These are phyloP conservation scores for Septoria petroselini DNA, from an alignment of 2,329 filamentous ascomycete species.

Conservation along the genomic window DNA sequence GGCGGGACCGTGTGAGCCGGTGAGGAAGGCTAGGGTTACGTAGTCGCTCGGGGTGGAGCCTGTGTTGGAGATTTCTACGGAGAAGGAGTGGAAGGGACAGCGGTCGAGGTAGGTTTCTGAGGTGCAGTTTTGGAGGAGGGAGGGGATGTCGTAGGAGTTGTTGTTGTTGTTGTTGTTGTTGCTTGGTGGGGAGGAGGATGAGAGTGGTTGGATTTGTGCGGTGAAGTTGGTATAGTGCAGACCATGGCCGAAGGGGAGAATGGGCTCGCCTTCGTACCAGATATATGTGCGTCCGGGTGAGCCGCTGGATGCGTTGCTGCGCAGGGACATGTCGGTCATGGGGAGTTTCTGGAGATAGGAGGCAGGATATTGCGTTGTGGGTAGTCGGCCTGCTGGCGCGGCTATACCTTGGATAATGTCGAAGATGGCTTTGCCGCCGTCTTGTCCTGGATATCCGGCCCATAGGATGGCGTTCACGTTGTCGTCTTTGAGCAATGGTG, in stretches of 20 bases:
- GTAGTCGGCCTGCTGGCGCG: constrained; percentile 54
- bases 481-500: constrained; percentile 47
- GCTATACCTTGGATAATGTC: constrained; percentile 53
- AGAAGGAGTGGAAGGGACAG: constrained; percentile 45
- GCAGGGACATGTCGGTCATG: constrained; percentile 57
- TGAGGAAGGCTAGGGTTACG: constrained; percentile 52
- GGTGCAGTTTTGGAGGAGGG: constrained; percentile 40
- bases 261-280: constrained; percentile 54
- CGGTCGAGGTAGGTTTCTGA: constrained; percentile 43
- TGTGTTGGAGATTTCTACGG: constrained; percentile 50
- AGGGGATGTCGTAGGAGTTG: constrained; percentile 37
- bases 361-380: constrained; percentile 55
- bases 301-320: constrained; percentile 41
- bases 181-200: no score
- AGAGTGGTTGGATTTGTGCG: constrained; percentile 26
- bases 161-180: constrained; percentile 19
- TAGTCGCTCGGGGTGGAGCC: constrained; percentile 51
- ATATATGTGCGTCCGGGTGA: constrained; percentile 58
- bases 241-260: constrained; percentile 56
- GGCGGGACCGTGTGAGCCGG: constrained; percentile 48
- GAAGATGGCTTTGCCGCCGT: constrained; percentile 55
- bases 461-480: constrained; percentile 55
- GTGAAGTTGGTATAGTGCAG: constrained; percentile 58
- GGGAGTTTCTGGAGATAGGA: constrained; percentile 51
- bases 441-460: constrained; percentile 60